phyloP scores from a whole-genome alignment of 768 basidiomycete species.

The Tylopilus felleus region DNA sequence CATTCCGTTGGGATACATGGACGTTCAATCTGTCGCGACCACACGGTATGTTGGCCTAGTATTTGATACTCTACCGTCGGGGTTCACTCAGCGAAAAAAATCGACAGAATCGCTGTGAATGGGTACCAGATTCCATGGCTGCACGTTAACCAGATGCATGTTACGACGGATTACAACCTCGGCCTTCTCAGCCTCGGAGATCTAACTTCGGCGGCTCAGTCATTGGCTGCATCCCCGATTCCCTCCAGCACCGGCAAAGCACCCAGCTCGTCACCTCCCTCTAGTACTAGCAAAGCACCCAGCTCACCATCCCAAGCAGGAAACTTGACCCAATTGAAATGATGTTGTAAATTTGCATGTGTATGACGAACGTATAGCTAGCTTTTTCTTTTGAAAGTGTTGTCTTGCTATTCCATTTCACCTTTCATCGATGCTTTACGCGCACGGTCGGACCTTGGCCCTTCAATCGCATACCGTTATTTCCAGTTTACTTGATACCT shows the following conservation, averaged over 20 bases:
- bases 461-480: neutral
- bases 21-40: constrained; percentile 50
- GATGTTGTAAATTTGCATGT: too few species aligned
- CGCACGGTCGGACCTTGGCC: neutral
- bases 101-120: constrained; percentile 41
- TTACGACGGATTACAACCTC: constrained; percentile 47
- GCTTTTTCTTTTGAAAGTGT: neutral
- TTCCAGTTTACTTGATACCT: neutral
- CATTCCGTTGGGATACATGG: constrained; percentile 51
- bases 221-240: constrained; percentile 1
- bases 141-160: constrained; percentile 49
- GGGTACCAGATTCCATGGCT: constrained; percentile 69
- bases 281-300: neutral
- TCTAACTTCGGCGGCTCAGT: constrained; percentile 16
- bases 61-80: neutral
- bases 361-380: neutral
- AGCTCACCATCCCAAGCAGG: neutral
- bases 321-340: constrained; percentile 7
- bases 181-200: constrained; percentile 17
- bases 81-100: neutral
- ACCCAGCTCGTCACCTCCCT: neutral
- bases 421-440: neutral
- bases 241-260: neutral
- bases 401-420: neutral
- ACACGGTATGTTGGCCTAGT: constrained; percentile 25